These are phyloP conservation scores for Rhamnella rubrinervis DNA, from an alignment of 331 rosid species.

Conservation along the genomic window DNA sequence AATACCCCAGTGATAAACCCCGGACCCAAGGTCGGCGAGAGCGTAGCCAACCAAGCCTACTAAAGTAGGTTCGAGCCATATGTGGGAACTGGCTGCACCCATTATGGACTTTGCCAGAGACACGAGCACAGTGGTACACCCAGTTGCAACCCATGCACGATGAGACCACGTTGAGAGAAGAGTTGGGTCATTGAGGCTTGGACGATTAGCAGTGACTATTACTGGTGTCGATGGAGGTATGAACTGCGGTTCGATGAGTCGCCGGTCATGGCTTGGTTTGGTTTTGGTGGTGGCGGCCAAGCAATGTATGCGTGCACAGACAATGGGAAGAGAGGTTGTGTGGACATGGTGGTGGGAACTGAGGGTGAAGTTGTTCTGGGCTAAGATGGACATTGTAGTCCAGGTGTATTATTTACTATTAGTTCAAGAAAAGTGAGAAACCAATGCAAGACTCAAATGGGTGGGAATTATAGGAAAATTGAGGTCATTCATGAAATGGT, in stretches of 20 bases:
- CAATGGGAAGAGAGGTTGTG: background rate
- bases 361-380: conserved; percentile 44
- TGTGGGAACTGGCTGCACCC: conserved; percentile 34
- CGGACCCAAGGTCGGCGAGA: conserved; percentile 79
- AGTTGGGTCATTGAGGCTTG: conserved; percentile 34
- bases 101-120: conserved; percentile 40
- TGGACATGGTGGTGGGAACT: conserved; percentile 27
- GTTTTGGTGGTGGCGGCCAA: conserved; percentile 26
- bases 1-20: conserved; percentile 83
- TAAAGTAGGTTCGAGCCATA: conserved; percentile 40
- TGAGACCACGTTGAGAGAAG: conserved; percentile 44
- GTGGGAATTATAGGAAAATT: background rate
- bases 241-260: conserved; percentile 24
- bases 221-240: background rate
- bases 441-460: conserved; percentile 8
- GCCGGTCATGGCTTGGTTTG: conserved; percentile 14
- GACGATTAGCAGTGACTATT: conserved; percentile 4
- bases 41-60: conserved; percentile 57
- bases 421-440: conserved; percentile 15
- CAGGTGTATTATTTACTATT: background rate
- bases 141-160: conserved; percentile 51
- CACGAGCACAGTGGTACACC: conserved; percentile 39
- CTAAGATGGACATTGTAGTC: conserved; percentile 52
- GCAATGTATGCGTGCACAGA: conserved; percentile 21
- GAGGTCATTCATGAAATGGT: conserved; percentile 15